Percentiles rank a stretch among this genome's conserved stretches.
Evolutionary conservation across 768 basidiomycete genomes (phyloP).

Genomic region (Gautieria morchelliformis): DNA sequence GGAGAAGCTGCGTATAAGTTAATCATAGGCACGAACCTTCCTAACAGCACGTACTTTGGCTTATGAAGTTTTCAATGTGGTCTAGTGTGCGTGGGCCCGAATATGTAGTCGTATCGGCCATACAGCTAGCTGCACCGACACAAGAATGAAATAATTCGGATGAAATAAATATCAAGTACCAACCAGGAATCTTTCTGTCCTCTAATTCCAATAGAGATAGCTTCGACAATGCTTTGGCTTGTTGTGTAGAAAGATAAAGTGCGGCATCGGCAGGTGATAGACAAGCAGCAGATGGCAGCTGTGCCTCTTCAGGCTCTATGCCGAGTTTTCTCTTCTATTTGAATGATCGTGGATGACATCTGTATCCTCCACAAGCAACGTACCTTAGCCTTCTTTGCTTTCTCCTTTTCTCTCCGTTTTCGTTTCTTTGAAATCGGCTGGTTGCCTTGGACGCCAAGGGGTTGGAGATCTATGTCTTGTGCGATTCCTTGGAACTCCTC

Average conservation of each 20-base stretch:
- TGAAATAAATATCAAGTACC: conserved; percentile 17
- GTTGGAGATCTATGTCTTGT: neutral
- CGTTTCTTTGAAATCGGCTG: conserved; percentile 46
- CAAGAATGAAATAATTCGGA: conserved; percentile 4
- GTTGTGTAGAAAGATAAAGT: conserved; percentile 54
- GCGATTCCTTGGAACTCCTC: conserved; percentile 13
- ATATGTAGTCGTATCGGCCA: conserved; percentile 71
- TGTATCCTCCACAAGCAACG: conserved; percentile 9
- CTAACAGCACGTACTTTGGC: conserved; percentile 40
- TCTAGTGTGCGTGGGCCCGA: conserved; percentile 63
- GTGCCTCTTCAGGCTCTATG: conserved; percentile 21
- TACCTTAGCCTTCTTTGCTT: conserved; percentile 65
- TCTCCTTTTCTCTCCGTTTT: conserved; percentile 65
- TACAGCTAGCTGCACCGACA: conserved; percentile 46
- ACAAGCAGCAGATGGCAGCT: conserved; percentile 37
- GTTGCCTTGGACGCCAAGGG: conserved; percentile 12
- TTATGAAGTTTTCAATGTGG: conserved; percentile 65
- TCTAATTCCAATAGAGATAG: conserved; percentile 70
- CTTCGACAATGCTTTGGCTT: conserved; percentile 59
- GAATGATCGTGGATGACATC: neutral
- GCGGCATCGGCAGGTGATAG: conserved; percentile 50
- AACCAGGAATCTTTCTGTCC: conserved; percentile 73
- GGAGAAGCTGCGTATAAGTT: conserved; percentile 43
- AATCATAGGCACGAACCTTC: neutral
- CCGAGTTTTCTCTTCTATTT: conserved; percentile 58